Percentiles rank a stretch among this genome's conserved stretches.
Conservation (phyloP, 108 stramenopile species). For the Pseudonitzschia pungens region DNA sequence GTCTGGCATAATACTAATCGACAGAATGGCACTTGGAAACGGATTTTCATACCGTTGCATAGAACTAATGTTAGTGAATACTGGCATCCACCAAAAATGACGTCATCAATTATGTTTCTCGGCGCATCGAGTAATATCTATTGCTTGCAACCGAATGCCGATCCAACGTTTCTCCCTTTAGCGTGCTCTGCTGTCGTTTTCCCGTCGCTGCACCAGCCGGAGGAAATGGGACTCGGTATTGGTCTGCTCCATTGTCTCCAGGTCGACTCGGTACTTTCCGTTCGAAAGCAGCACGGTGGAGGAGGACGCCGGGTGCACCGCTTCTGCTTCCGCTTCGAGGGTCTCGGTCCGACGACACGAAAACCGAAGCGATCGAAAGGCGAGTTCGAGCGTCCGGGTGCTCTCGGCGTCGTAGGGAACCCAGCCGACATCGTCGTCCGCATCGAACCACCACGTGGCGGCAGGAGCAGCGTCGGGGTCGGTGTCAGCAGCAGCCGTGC, state of each 20-base stretch:
- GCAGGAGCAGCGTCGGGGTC: not conserved
- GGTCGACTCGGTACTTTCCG: constrained; percentile 27
- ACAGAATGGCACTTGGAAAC: too few relatives aligned
- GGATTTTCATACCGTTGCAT: too few relatives aligned
- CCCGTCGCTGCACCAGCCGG: constrained; percentile 19
- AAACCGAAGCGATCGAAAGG: constrained; percentile 14
- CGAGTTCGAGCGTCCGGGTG: constrained; percentile 18
- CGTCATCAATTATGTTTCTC: too few relatives aligned
- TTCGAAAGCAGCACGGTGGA: not conserved
- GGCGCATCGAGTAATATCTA: too few relatives aligned
- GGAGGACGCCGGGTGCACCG: too few relatives aligned
- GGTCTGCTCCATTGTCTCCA: constrained; percentile 36
- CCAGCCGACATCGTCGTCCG: constrained; percentile 32
- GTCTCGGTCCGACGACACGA: not conserved
- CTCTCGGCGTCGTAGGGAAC: constrained; percentile 28
- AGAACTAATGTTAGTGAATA: too few relatives aligned
- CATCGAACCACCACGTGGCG: constrained; percentile 35
- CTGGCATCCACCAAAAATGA: too few relatives aligned
- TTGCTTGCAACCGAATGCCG: too few relatives aligned
- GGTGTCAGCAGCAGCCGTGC: too few relatives aligned
- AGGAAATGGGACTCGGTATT: constrained; percentile 29
- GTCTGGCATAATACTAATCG: too few relatives aligned
- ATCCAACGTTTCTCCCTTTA: too few relatives aligned
- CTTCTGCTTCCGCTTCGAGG: not conserved
- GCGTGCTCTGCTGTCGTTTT: too few relatives aligned